Base-by-base conservation (phyloP, 257 asterid genomes). In the Scutellaria galericulata region DNA sequence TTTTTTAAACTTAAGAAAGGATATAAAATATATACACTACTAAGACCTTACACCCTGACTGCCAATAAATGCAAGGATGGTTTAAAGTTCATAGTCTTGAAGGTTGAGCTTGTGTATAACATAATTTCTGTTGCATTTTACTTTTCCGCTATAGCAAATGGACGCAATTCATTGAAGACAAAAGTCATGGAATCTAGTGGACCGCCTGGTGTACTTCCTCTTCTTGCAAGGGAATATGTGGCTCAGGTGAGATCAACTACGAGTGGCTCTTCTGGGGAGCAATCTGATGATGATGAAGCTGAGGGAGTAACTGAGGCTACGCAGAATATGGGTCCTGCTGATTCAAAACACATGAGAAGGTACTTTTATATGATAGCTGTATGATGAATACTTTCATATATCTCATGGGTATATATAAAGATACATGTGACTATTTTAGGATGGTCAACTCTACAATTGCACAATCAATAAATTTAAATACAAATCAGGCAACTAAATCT, bases 231-330 rank as follows among this genome's bases (percentile, higher is more conserved):
- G 82, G 90, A 84, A 76, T 64, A 83, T 62, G 83, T 45, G 57
- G 71, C 83, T 61, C 95, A 80, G 78, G 89, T 88, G 80, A 83
- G 83, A 78, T 86, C 95, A 59, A 85, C 92, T 45, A 88, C 89
- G 50, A 92, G 96, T 80, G 93, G 96, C 51, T 90, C 98, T 50
- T 89, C 96, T 37, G 83, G 89, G 45, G 98, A 92, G n/a, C 92
- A 78, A 71, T 86, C 96, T 1, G 94, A 92, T 79, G 93, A 92
- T 76, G 96, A 90, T 66, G 98, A 90, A 40, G 83, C 71, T 44
- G 96, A 91, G 39, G 95, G 89, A 64, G 97, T 88, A 75, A 77
- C 80, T 62, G 96, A 86, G 65, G 78, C 82, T 71, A 78, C 83
- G 75, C 85, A 82, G 51, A 86, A 84, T 68, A 75, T 35, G 81